Conservation (phyloP, 2,329 filamentous ascomycete genomes). For the Scedosporium boydii region DNA sequence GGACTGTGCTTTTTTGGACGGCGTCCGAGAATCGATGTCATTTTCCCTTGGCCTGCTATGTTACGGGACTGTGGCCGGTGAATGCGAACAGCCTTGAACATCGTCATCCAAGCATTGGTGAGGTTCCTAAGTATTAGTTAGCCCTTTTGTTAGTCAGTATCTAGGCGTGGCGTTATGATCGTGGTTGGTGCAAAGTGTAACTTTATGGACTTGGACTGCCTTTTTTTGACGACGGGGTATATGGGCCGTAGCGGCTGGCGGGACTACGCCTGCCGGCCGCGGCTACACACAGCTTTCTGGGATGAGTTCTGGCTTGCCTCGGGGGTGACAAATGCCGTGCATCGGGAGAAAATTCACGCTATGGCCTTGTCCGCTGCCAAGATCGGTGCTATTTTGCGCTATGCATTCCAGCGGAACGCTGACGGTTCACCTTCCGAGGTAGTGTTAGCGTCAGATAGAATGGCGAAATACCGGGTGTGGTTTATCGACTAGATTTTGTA, state of each 20-base stretch:
- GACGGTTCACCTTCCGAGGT: slow-evolving; percentile 16
- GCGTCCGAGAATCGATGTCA: too few species aligned
- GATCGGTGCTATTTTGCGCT: slow-evolving; percentile 18
- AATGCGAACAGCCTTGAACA: too few species aligned
- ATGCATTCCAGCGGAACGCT: slow-evolving; percentile 16
- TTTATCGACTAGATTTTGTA: background rate
- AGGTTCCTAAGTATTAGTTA: too few species aligned
- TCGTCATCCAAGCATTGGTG: too few species aligned
- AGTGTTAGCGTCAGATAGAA: slow-evolving; percentile 2
- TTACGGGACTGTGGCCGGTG: too few species aligned
- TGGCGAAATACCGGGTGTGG: background rate
- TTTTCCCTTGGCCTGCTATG: too few species aligned
- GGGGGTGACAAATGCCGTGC: slow-evolving; percentile 3
- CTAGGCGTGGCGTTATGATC: too few species aligned
- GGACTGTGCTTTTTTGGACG: too few species aligned
- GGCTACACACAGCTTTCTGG: slow-evolving; percentile 16
- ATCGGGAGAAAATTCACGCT: slow-evolving; percentile 8
- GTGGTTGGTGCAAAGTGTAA: too few species aligned
- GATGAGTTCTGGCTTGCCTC: slow-evolving; percentile 16
- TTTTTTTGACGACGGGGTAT: slow-evolving; percentile 17
- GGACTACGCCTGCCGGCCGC: slow-evolving; percentile 16
- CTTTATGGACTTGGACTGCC: slow-evolving; percentile 5
- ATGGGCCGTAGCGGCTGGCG: slow-evolving; percentile 17
- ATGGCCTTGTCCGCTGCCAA: slow-evolving; percentile 14
- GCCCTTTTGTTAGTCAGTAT: too few species aligned